Base-by-base conservation (phyloP, 2,329 filamentous ascomycete genomes). In the Beauveria sp. region DNA sequence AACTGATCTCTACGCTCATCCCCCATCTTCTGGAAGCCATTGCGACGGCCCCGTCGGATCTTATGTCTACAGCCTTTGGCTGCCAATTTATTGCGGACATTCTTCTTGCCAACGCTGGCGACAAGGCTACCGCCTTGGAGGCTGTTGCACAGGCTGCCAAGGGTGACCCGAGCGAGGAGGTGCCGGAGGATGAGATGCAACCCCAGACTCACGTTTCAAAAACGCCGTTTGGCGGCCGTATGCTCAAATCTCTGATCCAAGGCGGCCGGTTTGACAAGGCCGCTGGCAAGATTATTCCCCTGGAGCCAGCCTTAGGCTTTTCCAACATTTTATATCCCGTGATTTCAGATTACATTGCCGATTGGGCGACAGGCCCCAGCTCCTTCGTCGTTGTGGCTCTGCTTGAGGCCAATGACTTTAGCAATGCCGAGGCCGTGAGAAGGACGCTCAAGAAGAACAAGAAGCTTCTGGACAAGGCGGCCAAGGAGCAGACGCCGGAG, bases 161-260 rank as follows among this genome's bases (percentile, higher is more conserved):
- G 28, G 84, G 84, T 40, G 76, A 85, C 64, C 82, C 84, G 5
- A 78, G 69, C 46, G 71, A 73, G 26, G 69, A 70, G 43, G 68
- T 70, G n/a, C 69, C 70, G 3, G 77, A 78, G 51, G 77, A 78
- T 9, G 77, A 77, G 26, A 63, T 74, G 16, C 68, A 74, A 18
- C 66, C 74, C 4, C 70, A 69, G 24, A 69, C 73, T 34, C 88
- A 91, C 70, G 79, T 89, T 60, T 83, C 85, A 28, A 78, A 83
- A 67, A 81, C 83, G 43, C 71, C 85, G 0, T 81, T 80, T 67
- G 89, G 86, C 46, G 91, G 90, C 18, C 88, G 91, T 62, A 89
- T 97, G 87, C 82, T 97, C 68, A 97, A 96, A 78, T 89, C 89
- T 0, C 83, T 99, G 8, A 92, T 97, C 26, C 88, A 91, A 59